These are phyloP conservation scores for Solanum sitiens DNA, from an alignment of 257 asterid species.

Conservation along the genomic window DNA sequence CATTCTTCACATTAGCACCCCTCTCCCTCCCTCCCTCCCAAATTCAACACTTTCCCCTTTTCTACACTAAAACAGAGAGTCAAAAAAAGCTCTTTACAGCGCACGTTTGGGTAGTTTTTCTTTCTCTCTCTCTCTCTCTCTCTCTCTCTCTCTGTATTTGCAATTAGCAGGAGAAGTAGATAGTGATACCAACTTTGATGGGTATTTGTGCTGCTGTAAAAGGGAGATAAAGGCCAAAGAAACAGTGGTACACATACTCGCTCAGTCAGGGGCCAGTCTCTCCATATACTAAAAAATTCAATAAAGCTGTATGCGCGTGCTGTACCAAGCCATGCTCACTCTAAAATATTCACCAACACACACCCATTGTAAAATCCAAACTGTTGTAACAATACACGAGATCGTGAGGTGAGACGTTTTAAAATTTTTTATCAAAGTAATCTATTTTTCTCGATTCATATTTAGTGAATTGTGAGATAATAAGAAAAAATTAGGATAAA, in stretches of 20 bases:
- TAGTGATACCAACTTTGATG: neutral
- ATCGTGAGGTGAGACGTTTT: neutral
- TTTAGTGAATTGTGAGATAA: too few relatives aligned
- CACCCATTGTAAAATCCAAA: neutral
- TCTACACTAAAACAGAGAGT: neutral
- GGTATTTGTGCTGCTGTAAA: neutral
- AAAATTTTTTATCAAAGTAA: too few relatives aligned
- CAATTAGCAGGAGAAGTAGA: neutral
- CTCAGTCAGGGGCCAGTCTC: neutral
- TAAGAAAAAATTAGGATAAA: too few relatives aligned
- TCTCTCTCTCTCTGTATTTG: neutral
- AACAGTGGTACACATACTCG: neutral
- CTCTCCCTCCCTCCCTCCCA: neutral
- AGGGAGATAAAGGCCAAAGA: neutral
- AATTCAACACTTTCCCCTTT: slow-evolving; percentile 8
- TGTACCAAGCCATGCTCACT: neutral
- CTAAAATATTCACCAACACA: neutral
- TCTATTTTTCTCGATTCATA: fast-evolving
- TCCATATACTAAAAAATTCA: neutral
- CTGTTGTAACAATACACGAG: neutral
- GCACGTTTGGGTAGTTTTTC: neutral
- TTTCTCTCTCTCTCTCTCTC: neutral
- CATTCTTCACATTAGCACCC: slow-evolving; percentile 21
- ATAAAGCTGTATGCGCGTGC: neutral
- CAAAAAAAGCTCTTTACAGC: neutral